Evolutionary conservation across 1,284 basidiomycete genomes (phyloP).

Genomic region (Rhodotorula glutinis): DNA sequence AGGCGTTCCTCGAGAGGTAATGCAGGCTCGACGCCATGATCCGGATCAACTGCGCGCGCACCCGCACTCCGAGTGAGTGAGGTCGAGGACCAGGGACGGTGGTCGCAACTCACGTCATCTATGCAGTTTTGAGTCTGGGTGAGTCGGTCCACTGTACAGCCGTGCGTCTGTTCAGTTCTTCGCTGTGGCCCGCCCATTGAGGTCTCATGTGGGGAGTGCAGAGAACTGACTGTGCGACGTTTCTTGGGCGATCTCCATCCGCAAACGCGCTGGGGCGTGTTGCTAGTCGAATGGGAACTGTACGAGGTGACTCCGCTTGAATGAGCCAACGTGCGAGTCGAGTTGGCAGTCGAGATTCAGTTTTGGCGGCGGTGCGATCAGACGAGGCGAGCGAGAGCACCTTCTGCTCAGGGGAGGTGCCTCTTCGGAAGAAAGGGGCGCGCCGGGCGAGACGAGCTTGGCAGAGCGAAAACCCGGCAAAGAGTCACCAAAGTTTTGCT

Average conservation of each 20-base stretch:
- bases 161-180: neutral
- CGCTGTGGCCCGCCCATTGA: no score
- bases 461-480: no score
- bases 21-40: slow-evolving; percentile 74
- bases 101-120: slow-evolving; percentile 19
- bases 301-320: no score
- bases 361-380: no score
- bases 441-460: neutral
- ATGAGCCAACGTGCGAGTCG: no score
- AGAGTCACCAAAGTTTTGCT: no score
- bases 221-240: slow-evolving; percentile 24
- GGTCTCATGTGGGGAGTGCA: neutral
- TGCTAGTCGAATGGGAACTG: no score
- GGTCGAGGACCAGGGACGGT: neutral
- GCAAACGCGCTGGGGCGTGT: no score
- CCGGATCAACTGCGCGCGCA: slow-evolving; percentile 66
- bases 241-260: slow-evolving; percentile 1
- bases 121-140: slow-evolving; percentile 38
- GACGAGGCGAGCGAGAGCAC: neutral
- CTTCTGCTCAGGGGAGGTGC: no score
- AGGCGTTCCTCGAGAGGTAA: slow-evolving; percentile 68
- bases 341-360: no score
- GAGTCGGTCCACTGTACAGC: slow-evolving; percentile 36
- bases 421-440: neutral
- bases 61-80: no score